These are phyloP conservation scores for Euphrasia arctica DNA, from an alignment of 305 asterid genomes.

Conservation along the genomic window DNA sequence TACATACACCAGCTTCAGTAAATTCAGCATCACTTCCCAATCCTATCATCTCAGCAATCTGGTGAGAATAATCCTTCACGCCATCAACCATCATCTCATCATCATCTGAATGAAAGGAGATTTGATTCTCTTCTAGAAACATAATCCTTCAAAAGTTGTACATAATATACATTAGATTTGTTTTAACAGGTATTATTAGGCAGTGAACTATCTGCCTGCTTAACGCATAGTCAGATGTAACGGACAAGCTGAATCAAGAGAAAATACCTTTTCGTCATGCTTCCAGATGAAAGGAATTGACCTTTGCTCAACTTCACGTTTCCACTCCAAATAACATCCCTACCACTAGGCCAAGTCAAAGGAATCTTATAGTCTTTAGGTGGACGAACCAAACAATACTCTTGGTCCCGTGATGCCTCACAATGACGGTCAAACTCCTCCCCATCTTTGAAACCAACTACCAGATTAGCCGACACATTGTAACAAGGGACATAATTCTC, in stretches of 20 bases:
- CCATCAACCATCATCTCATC: constrained; percentile 75
- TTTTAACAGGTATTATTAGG: too few relatives aligned
- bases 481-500: constrained; percentile 93
- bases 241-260: constrained; percentile 12
- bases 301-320: constrained; percentile 94
- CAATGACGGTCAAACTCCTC: constrained; percentile 95
- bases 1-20: constrained; percentile 82
- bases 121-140: constrained; percentile 97
- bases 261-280: constrained; percentile 90
- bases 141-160: constrained; percentile 57
- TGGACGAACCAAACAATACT: constrained; percentile 82
- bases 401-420: constrained; percentile 54
- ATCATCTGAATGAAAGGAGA: constrained; percentile 88
- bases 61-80: constrained; percentile 85
- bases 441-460: constrained; percentile 80
- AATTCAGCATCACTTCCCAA: constrained; percentile 78
- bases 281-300: constrained; percentile 97
- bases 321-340: constrained; percentile 93
- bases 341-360: constrained; percentile 90
- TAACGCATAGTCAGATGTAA: too few relatives aligned
- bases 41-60: constrained; percentile 91
- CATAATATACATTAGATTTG: constrained; percentile 3
- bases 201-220: too few relatives aligned
- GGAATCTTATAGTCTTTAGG: constrained; percentile 95
- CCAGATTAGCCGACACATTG: constrained; percentile 74